Evolutionary conservation across 805 yeast species (phyloP), one percentile per base, ranked within the genome.

Genomic region (Ogataea thermomethanolica): DNA sequence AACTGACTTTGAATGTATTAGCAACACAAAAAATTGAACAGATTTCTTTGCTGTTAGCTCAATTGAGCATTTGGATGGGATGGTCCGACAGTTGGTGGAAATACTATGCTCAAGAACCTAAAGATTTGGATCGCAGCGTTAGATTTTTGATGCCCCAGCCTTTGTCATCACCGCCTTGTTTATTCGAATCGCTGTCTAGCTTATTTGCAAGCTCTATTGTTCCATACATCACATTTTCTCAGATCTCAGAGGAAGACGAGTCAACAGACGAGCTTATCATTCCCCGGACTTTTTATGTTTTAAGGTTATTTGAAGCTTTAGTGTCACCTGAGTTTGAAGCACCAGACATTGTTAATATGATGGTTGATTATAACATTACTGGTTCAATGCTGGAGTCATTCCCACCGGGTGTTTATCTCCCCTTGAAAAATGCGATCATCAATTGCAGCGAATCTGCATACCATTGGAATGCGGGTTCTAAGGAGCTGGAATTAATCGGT

Each of bases 321-420:
- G 76, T 79, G 5, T 75, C 87, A 0, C 64, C 78, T 0, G 70
- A 70, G 14, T 76, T 70, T 47, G 68, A 74, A 0, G 64, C 76
- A 0, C 65, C 59, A 8, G 79, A 79, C 43, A 70, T 87, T 20
- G 73, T 85, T 1, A 78, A 74, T 43, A 62, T 81, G 53, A 73
- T 87, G 72, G 73, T 73, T 8, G 81, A 77, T 25, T 72, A 74
- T 44, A 74, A 72, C 4, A 71, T 87, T 13, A 66, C 70, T 1
- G 54, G 65, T 13, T 59, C 64, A 4, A 78, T 73, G 34, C 58
- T 88, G 5, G 85, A 84, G 29, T 74, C 88, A 0, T 84, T 72
- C 50, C 96, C 96, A 0, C 61, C 78, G 2, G 95, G 95, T 0
- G 67, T 89, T 1, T 62, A 73, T 24, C 59, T 84, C 4, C 87